These are phyloP conservation scores for Asclepias syriaca DNA, from an alignment of 257 asterid genomes.

Conservation along the genomic window DNA sequence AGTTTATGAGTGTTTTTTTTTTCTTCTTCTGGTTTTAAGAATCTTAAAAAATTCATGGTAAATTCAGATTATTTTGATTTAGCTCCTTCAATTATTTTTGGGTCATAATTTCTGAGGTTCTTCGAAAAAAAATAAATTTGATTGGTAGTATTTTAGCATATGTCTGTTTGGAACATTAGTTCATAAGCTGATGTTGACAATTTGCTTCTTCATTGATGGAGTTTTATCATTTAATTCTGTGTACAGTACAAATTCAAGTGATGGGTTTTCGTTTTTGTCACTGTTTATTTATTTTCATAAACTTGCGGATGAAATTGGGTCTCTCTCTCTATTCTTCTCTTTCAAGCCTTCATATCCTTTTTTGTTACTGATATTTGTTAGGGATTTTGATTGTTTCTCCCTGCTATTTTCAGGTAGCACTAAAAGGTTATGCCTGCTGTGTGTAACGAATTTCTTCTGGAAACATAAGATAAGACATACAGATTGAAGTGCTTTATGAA, in stretches of 20 bases:
- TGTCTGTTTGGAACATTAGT: background rate
- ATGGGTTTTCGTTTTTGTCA: background rate
- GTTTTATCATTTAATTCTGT: background rate
- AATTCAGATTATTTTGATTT: background rate
- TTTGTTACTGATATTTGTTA: background rate
- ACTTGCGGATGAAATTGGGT: background rate
- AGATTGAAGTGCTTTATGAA: constrained; percentile 5
- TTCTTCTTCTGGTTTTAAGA: background rate
- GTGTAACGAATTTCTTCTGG: constrained; percentile 20
- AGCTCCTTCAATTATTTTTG: background rate
- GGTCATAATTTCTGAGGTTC: background rate
- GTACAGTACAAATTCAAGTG: background rate
- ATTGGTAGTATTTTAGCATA: background rate
- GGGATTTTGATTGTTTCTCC: background rate
- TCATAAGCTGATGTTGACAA: background rate
- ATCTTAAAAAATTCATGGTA: background rate
- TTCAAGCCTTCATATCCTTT: background rate
- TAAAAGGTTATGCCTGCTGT: constrained; percentile 17
- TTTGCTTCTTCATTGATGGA: background rate
- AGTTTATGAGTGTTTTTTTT: background rate
- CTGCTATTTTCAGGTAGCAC: constrained; percentile 36
- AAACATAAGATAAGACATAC: background rate
- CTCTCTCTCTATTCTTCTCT: background rate
- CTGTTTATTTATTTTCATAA: background rate
- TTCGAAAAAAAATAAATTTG: background rate